Evolutionary conservation across 2,329 filamentous ascomycete species (phyloP), one percentile per base, ranked within the genome.

Genomic region (Calonectria hongkongensis): DNA sequence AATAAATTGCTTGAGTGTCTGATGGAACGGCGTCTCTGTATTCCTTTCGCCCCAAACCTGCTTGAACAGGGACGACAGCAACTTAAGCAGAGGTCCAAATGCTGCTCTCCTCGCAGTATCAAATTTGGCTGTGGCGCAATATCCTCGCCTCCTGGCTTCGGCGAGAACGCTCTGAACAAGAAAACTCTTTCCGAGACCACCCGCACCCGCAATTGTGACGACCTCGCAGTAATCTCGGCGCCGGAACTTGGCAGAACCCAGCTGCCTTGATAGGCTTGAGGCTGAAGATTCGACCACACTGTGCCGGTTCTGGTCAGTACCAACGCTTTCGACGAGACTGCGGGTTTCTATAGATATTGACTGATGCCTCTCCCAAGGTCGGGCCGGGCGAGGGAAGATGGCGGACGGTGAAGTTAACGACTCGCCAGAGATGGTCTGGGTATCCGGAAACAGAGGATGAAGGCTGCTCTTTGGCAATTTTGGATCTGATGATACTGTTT

Each of bases 1-100:
- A 54, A 93, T 88, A 73, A 92, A 92, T 65, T 92, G 87, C 81
- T 91, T 92, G 41, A 93, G 80, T 1, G 87, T 84, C 76, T 90
- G 88, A 73, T 93, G 92, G 69, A 93, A 92, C 2, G 87, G 85
- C 0, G 91, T 93, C 50, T 92, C 90, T 0, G 91, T 92, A 76
- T 93, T 91, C 47, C 88, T 88, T 80, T 93, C 92, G 1, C 91
- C 91, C 86, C 91, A 93, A 3, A 93, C 89, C 79, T 93, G 92
- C 78, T 91, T 91, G 82, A 93, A 93, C 18, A 93, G 84, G 25
- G 90, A 92, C 13, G 91, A 92, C 13, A 93, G 82, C n/a, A 93
- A 83, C 81, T 90, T 92, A 30, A 93, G 86, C 47, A 93, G 82
- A 4, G 92, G 91, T 1, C 91, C 91, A 79, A 92, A 93, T 4